A percentile compares a stretch with the other conserved stretches of the same genome.
These are phyloP conservation scores for Scheffersomyces insectosa DNA, from an alignment of 1,139 yeast species.

Conservation along the genomic window DNA sequence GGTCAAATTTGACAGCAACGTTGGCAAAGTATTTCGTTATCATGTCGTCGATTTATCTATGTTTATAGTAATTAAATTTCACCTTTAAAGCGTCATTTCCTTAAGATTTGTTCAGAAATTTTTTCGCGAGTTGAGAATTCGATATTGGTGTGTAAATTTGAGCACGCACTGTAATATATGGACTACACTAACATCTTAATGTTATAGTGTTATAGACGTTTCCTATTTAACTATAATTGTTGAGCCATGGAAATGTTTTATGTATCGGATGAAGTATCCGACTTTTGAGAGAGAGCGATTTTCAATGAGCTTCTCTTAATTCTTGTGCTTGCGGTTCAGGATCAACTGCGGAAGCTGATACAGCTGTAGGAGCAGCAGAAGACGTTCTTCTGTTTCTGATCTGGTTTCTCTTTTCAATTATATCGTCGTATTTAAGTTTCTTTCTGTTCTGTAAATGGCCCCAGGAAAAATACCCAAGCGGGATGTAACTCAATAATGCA, in stretches of 20 bases:
- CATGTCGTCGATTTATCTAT: slow-evolving; percentile 38
- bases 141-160: background rate
- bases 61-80: slow-evolving; percentile 1
- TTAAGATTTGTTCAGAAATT: background rate
- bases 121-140: background rate
- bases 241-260: too few relatives aligned
- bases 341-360: background rate
- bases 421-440: slow-evolving; percentile 20
- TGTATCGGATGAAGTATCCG: too few relatives aligned
- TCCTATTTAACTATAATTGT: too few relatives aligned
- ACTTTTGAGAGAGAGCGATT: too few relatives aligned
- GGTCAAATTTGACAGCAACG: slow-evolving; percentile 78
- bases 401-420: slow-evolving; percentile 24
- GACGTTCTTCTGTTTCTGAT: background rate
- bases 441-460: slow-evolving; percentile 27
- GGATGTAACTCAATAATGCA: slow-evolving; percentile 35
- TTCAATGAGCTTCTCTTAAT: background rate
- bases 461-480: slow-evolving; percentile 40
- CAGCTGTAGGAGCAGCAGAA: background rate
- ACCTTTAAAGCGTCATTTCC: background rate
- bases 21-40: slow-evolving; percentile 82
- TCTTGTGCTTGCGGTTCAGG: background rate
- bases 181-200: too few relatives aligned
- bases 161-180: background rate
- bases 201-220: too few relatives aligned